Conservation (phyloP, 179 eudicot genomes). For the Silene noctiflora region DNA sequence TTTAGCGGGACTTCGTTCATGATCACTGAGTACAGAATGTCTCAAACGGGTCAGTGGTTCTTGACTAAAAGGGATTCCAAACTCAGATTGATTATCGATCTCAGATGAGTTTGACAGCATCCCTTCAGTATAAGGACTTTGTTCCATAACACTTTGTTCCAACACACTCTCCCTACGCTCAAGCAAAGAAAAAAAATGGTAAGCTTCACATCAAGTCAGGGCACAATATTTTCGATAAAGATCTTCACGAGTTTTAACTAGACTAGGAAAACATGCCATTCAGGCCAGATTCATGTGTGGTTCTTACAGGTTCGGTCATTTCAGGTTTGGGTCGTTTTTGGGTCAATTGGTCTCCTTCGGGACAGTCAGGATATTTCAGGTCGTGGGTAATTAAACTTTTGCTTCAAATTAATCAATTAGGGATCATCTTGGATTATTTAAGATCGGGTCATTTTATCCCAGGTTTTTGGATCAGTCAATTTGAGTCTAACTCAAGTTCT, state of each 20-base stretch:
- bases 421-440: too few relatives aligned
- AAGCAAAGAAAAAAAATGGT: conserved; percentile 4
- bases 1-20: conserved; percentile 26
- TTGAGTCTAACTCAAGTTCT: too few relatives aligned
- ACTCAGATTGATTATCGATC: conserved; percentile 11
- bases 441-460: too few relatives aligned
- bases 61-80: conserved; percentile 17
- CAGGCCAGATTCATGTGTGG: not conserved
- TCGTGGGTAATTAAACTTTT: too few relatives aligned
- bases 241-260: not conserved
- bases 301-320: not conserved
- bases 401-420: too few relatives aligned
- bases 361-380: too few relatives aligned
- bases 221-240: not conserved
- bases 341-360: too few relatives aligned
- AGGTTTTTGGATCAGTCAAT: too few relatives aligned
- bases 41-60: not conserved
- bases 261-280: not conserved
- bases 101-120: conserved; percentile 31
- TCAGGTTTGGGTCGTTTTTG: not conserved
- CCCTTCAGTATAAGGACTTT: conserved; percentile 35
- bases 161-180: conserved; percentile 46
- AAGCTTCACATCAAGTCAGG: not conserved
- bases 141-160: conserved; percentile 15
- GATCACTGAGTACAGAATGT: conserved; percentile 8